These are phyloP conservation scores for Moricandia moricandioides DNA, from an alignment of 345 rosid genomes.

Conservation along the genomic window DNA sequence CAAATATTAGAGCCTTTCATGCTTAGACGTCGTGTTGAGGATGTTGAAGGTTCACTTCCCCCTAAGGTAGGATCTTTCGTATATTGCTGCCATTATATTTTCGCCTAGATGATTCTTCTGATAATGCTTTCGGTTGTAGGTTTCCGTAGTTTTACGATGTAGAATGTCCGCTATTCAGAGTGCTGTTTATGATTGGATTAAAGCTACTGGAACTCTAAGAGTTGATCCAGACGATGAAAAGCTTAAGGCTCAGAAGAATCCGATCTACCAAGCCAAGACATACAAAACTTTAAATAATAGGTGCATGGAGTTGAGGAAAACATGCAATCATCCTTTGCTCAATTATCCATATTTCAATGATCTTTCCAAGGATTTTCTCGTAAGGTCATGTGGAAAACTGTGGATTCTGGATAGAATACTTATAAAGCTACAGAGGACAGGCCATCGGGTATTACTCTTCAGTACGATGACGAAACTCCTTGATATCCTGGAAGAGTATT, in stretches of 20 bases:
- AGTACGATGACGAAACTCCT: conserved; percentile 99
- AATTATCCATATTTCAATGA: conserved; percentile 89
- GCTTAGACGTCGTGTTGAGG: conserved; percentile 99
- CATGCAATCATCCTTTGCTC: conserved; percentile 97
- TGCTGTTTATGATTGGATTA: conserved; percentile 98
- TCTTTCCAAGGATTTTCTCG: conserved; percentile 86
- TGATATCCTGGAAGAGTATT: conserved; percentile 94
- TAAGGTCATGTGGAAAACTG: conserved; percentile 91
- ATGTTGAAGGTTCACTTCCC: conserved; percentile 99
- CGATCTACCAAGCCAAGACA: conserved; percentile 72
- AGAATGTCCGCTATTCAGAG: conserved; percentile 98
- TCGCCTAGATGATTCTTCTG: conserved; percentile 30
- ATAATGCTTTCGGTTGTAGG: conserved; percentile 55
- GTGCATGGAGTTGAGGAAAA: conserved; percentile 98
- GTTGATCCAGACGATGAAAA: conserved; percentile 96
- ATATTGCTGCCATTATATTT: conserved; percentile 2
- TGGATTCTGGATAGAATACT: conserved; percentile 97
- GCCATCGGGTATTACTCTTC: conserved; percentile 94
- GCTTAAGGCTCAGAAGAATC: conserved; percentile 68
- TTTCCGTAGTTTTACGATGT: conserved; percentile 85
- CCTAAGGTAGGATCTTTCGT: conserved; percentile 68
- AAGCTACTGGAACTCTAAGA: conserved; percentile 93
- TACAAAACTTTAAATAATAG: conserved; percentile 82
- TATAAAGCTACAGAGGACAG: conserved; percentile 87
- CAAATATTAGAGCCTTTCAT: conserved; percentile 99